phyloP scores from a whole-genome alignment of 768 basidiomycete genomes.

The Psilocybe tampanensis region DNA sequence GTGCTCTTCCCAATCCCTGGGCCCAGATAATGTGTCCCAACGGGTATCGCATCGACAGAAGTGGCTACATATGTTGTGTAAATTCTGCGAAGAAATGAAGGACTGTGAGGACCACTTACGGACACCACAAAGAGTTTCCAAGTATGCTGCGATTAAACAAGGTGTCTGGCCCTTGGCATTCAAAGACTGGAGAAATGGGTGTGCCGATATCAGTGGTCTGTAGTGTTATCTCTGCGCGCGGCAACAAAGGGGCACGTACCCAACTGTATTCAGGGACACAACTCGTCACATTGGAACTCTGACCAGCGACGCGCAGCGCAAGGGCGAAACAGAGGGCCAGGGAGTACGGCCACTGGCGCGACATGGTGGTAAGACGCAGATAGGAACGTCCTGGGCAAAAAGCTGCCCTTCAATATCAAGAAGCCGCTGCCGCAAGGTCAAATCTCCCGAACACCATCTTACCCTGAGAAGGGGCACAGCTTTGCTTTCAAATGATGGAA shows the following conservation, averaged over 20 bases:
- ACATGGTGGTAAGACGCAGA: slow-evolving; percentile 3
- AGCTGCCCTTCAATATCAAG: not conserved
- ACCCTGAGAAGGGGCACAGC: slow-evolving; percentile 1
- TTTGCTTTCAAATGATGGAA: not conserved
- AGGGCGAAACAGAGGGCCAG: slow-evolving; percentile 14
- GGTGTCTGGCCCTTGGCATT: slow-evolving; percentile 50
- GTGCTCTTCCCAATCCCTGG: slow-evolving; percentile 37
- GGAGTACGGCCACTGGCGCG: slow-evolving; percentile 4
- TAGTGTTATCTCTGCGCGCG: not conserved
- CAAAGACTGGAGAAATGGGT: slow-evolving; percentile 30
- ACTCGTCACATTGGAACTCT: slow-evolving; percentile 37
- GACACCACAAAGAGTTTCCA: slow-evolving; percentile 43
- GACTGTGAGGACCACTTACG: slow-evolving; percentile 16
- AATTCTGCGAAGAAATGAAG: not conserved
- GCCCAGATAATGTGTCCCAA: slow-evolving; percentile 41
- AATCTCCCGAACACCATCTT: slow-evolving; percentile 4
- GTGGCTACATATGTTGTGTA: slow-evolving; percentile 35
- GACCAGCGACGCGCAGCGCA: slow-evolving; percentile 27
- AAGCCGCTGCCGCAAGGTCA: not conserved
- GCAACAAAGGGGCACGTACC: slow-evolving; percentile 23
- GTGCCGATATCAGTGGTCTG: not conserved
- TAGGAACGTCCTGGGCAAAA: not conserved
- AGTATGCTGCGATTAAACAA: slow-evolving; percentile 50
- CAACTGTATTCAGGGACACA: slow-evolving; percentile 39
- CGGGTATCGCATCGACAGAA: slow-evolving; percentile 39